A percentile compares a stretch with the other conserved stretches of the same genome.
Evolutionary conservation across 2,329 filamentous ascomycete species (phyloP).

Genomic region (Calonectria henricotiae): DNA sequence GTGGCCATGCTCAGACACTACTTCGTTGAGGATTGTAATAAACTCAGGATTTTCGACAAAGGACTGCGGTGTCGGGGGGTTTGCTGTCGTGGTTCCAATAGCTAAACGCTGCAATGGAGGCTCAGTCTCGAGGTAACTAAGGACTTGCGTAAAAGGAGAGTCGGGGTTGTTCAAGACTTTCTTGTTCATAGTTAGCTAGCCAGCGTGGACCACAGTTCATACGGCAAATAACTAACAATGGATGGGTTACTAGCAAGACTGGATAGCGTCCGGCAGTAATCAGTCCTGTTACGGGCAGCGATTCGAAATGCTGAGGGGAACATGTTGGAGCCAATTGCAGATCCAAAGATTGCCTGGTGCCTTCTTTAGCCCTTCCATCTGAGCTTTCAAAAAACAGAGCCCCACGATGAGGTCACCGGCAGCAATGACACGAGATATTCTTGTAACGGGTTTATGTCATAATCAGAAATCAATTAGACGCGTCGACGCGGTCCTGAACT

Average conservation of each 20-base stretch:
- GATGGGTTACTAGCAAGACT: slow-evolving; percentile 68
- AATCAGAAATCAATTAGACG: slow-evolving; percentile 59
- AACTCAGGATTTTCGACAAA: slow-evolving; percentile 75
- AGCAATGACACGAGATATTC: slow-evolving; percentile 43
- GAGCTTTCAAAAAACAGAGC: slow-evolving; percentile 24
- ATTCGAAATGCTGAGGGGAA: slow-evolving; percentile 49
- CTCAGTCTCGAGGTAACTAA: slow-evolving; percentile 73
- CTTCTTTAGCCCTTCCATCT: slow-evolving; percentile 28
- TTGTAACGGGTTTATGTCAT: slow-evolving; percentile 49
- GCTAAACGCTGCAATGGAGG: slow-evolving; percentile 71
- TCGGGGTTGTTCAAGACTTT: slow-evolving; percentile 71
- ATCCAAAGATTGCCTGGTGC: slow-evolving; percentile 27
- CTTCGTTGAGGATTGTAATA: slow-evolving; percentile 72
- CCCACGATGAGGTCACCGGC: slow-evolving; percentile 54
- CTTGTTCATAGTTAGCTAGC: slow-evolving; percentile 58
- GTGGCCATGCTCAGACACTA: slow-evolving; percentile 70
- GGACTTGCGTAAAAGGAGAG: slow-evolving; percentile 66
- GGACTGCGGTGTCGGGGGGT: slow-evolving; percentile 75
- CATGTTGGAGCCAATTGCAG: slow-evolving; percentile 47
- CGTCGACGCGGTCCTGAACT: slow-evolving; percentile 57
- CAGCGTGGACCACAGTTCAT: background rate
- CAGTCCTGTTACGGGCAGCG: slow-evolving; percentile 41
- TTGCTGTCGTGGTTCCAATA: slow-evolving; percentile 72
- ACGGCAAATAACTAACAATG: slow-evolving; percentile 64
- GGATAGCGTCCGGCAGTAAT: slow-evolving; percentile 59